Conservation (phyloP, 257 asterid genomes). For the Solanum piurae region DNA sequence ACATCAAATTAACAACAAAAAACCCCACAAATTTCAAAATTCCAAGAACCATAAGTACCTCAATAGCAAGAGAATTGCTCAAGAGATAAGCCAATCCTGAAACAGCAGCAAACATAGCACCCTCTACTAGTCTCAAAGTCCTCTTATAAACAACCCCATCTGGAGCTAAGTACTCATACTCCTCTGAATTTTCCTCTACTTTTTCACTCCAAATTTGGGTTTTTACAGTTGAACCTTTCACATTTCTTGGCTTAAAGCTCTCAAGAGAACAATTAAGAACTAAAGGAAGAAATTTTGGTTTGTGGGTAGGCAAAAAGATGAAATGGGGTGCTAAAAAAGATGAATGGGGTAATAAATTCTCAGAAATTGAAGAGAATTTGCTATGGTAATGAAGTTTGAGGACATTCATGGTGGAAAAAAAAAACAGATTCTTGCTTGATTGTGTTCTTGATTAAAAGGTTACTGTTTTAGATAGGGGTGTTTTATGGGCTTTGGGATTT, state of each 20-base stretch:
- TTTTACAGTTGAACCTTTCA: slow-evolving; percentile 3
- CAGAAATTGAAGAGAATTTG: slow-evolving; percentile 8
- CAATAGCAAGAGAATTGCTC: slow-evolving; percentile 90
- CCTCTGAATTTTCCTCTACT: slow-evolving; percentile 30
- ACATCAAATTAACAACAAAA: neutral
- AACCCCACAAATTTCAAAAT: neutral
- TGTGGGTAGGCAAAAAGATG: neutral
- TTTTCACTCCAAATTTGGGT: slow-evolving; percentile 20
- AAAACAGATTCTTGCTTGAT: neutral
- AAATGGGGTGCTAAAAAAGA: neutral
- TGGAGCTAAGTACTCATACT: slow-evolving; percentile 61
- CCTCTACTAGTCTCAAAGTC: slow-evolving; percentile 78
- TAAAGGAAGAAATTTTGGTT: slow-evolving; percentile 2
- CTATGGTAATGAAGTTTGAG: slow-evolving; percentile 30
- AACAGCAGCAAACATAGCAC: slow-evolving; percentile 97
- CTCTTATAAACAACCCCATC: slow-evolving; percentile 85
- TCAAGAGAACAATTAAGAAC: slow-evolving; percentile 3
- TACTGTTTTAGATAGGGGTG: neutral
- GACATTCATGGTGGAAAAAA: slow-evolving; percentile 24
- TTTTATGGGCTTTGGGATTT: neutral
- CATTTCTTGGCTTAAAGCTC: slow-evolving; percentile 4
- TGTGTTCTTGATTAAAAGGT: neutral
- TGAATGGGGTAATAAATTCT: neutral
- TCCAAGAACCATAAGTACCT: slow-evolving; percentile 29
- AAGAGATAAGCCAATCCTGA: slow-evolving; percentile 84